Evolutionary conservation across 805 yeast genomes (phyloP), one percentile per base, ranked within the genome.

Genomic region (Sugiyamaella mastotermitis): DNA sequence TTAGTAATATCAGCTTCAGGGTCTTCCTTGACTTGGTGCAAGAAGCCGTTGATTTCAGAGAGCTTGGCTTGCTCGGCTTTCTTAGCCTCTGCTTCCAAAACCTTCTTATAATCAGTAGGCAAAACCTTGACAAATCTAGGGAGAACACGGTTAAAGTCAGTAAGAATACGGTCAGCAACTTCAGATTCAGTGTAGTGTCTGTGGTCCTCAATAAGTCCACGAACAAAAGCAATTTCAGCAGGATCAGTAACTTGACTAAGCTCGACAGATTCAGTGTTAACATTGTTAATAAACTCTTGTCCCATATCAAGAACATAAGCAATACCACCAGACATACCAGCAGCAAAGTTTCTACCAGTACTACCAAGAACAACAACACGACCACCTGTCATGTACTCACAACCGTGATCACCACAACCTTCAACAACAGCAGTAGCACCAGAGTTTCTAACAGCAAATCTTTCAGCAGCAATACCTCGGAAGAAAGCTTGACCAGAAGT

Each of bases 261-360:
- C 53, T 83, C 96, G 49, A 92, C 90, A 50, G 85, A 78, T 50
- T 81, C 90, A 30, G 64, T 58, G 66, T 90, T 90, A 50, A 85
- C 86, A 63, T 80, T 80, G 45, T 70, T 69, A 57, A 87, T 69
- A 56, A 90, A 88, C 58, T 87, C 96, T 58, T 88, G 95, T 36
- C 92, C 97, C 70, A 90, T 83, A 54, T 88, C 95, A 53, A 90
- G 72, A 43, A 94, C 97, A 58, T 90, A 90, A 11, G 96, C 94
- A 62, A 92, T 90, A 77, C 98, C 98, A 66, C 98, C 98, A 53
- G 97, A 88, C 83, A 92, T 92, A 71, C 98, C 98, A 40, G 98
- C 95, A 44, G 79, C 96, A 60, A 83, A 83, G 70, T 87, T 81
- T 47, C 97, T 78, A 42, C 95, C 97, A 53, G 95, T 84, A 43